phyloP scores from a whole-genome alignment of 2,329 filamentous ascomycete species.

The Sarocladium brachiariae region DNA sequence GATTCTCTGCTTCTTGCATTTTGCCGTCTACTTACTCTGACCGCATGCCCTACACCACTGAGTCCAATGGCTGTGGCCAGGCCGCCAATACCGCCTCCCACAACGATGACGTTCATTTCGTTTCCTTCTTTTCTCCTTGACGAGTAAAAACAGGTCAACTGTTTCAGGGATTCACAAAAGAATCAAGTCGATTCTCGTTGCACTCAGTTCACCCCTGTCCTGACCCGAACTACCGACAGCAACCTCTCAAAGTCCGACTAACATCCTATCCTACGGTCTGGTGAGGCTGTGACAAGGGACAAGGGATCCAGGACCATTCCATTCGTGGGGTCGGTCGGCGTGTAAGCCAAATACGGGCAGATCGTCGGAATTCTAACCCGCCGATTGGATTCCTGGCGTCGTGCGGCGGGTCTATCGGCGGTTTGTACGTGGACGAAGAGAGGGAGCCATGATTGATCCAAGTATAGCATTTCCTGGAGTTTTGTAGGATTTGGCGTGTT shows the following conservation, averaged over 20 bases:
- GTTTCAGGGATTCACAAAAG: no score
- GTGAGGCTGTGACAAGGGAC: no score
- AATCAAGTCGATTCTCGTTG: no score
- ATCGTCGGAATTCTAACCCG: neutral
- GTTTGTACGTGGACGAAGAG: no score
- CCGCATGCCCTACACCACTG: conserved; percentile 15
- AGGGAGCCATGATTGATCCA: no score
- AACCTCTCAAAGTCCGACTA: no score
- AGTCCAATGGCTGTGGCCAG: conserved; percentile 27
- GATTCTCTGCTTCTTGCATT: neutral
- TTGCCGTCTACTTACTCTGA: conserved; percentile 17
- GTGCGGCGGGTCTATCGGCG: neutral
- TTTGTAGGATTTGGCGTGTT: no score
- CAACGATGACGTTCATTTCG: conserved; percentile 20
- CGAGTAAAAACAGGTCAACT: no score
- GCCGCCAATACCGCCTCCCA: conserved; percentile 32
- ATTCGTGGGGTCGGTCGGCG: neutral
- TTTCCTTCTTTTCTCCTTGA: no score
- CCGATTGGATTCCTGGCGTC: neutral
- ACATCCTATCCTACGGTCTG: no score
- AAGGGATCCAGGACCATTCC: no score
- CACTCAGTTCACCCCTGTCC: neutral
- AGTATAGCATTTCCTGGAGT: no score
- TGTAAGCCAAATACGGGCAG: neutral
- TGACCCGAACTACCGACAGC: neutral